phyloP scores from a whole-genome alignment of 192 early-diverging fungal species.

The Lobosporangium transversale region DNA sequence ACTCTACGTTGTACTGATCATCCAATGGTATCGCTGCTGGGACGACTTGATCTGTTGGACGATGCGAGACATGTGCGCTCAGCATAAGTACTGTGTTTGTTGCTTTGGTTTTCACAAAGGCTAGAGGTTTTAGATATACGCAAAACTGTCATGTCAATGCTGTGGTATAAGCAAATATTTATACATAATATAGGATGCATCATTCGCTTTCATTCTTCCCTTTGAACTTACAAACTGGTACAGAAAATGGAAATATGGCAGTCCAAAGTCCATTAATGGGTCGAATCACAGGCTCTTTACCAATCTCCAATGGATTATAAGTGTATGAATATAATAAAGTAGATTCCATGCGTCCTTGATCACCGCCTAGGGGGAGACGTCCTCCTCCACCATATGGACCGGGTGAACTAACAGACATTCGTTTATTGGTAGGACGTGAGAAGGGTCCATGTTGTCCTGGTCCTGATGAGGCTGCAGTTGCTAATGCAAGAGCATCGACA shows the following conservation, averaged over 20 bases:
- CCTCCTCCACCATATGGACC: slow-evolving; percentile 35
- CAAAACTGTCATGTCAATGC: no score
- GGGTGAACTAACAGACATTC: slow-evolving; percentile 21
- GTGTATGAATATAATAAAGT: slow-evolving; percentile 59
- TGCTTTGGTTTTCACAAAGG: slow-evolving; percentile 46
- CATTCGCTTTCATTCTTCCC: no score
- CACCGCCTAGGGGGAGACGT: slow-evolving; percentile 21
- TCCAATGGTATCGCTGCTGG: slow-evolving; percentile 34
- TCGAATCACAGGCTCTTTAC: slow-evolving; percentile 49
- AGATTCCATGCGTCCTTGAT: slow-evolving; percentile 45
- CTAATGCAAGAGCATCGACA: slow-evolving; percentile 41
- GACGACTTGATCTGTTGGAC: slow-evolving; percentile 38
- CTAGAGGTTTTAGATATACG: slow-evolving; percentile 52
- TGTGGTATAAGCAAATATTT: no score
- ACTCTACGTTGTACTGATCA: slow-evolving; percentile 59
- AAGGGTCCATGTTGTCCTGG: slow-evolving; percentile 31
- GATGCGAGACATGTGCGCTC: slow-evolving; percentile 44
- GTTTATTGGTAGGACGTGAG: slow-evolving; percentile 29
- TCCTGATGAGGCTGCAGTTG: slow-evolving; percentile 8
- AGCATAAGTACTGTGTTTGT: slow-evolving; percentile 51
- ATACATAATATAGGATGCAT: no score
- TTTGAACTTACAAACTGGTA: slow-evolving; percentile 67
- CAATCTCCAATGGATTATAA: slow-evolving; percentile 56
- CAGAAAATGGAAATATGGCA: slow-evolving; percentile 59
- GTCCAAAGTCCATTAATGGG: slow-evolving; percentile 56